A percentile compares a stretch with the other conserved stretches of the same genome.
phyloP scores from a whole-genome alignment of 805 yeast genomes.

The Hanseniaspora vineae region DNA sequence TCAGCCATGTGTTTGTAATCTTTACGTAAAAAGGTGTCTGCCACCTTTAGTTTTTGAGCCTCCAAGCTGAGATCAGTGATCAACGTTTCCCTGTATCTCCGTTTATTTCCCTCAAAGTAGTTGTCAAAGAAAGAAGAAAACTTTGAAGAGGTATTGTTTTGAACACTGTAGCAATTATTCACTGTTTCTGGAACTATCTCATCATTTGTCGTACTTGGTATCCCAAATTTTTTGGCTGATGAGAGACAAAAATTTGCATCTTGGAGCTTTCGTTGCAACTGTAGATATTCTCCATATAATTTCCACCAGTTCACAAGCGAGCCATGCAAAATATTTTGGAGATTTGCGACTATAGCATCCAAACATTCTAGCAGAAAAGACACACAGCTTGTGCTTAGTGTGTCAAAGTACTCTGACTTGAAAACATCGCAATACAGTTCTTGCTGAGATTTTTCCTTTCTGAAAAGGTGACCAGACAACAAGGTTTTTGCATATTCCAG shows the following conservation, averaged over 20 bases:
- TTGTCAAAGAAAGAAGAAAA: constrained; percentile 14
- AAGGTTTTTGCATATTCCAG: neutral
- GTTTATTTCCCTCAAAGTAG: constrained; percentile 40
- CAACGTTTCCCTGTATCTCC: constrained; percentile 33
- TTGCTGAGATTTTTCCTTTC: neutral
- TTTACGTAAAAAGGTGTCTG: constrained; percentile 34
- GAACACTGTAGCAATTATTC: too few relatives aligned
- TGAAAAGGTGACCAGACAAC: neutral
- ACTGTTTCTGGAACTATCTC: neutral
- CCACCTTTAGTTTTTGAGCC: constrained; percentile 27
- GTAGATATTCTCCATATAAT: constrained; percentile 28
- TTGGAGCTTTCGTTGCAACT: constrained; percentile 17
- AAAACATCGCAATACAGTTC: too few relatives aligned
- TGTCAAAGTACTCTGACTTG: neutral
- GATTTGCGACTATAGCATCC: constrained; percentile 15
- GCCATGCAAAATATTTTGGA: constrained; percentile 21
- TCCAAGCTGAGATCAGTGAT: constrained; percentile 28
- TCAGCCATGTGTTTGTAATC: constrained; percentile 54
- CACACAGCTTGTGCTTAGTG: constrained; percentile 5
- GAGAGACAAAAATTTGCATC: neutral
- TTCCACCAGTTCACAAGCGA: constrained; percentile 35
- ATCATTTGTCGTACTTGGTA: neutral
- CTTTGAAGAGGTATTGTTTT: too few relatives aligned
- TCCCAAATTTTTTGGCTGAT: neutral
- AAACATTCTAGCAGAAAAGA: constrained; percentile 13